Base-by-base conservation (phyloP, 2,329 filamentous ascomycete genomes). In the Phaeosphaeriaceae sp. region DNA sequence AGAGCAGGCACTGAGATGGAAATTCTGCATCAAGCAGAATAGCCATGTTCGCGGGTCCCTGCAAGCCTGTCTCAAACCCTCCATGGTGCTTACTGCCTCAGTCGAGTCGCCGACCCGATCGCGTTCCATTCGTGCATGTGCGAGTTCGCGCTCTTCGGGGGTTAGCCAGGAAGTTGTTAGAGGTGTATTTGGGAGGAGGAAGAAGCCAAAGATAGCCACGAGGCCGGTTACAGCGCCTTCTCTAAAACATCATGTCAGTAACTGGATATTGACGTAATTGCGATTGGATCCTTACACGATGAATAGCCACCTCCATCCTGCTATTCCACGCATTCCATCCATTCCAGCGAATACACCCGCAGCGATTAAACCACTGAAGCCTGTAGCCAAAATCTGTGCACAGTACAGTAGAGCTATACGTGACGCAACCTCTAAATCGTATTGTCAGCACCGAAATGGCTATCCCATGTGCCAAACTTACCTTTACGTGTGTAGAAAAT, bases 401-500 rank as follows among this genome's bases (percentile, higher is more conserved):
- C 67, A 73, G 54, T 77, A 73, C 9, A 77, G 56, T 16, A 73
- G 42, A 1, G 72, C 65, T 35, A 72, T 71, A 7, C 73, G 64
- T 3, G 67, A 66, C 1, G 71, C 71, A 29, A 75, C 58, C 54
- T 76, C 73, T 60, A 12, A 13, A 20, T 7, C 5, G 28, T 2
- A 4, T 13, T 18, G 15, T 52, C n/a, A 52, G 49, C 18, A 3
- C 13, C 16, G 13, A 8, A 16, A 2, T 12, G 9, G 13, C 8
- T 20, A 15, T 61, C 69, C 84, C 82, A 16, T 18, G 18, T 2
- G n/a, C 5, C 13, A 1, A 28, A 26, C 44, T 18, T 32, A 56
- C 57, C 57, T 43, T 80, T 79, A 33, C 84, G 77, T 1, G 84
- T 87, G 65, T 88, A 88, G 78, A 84, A 88, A 50, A 86, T 84